Conservation (phyloP, 163 green algal genomes). For the Chlorella variabilis region DNA sequence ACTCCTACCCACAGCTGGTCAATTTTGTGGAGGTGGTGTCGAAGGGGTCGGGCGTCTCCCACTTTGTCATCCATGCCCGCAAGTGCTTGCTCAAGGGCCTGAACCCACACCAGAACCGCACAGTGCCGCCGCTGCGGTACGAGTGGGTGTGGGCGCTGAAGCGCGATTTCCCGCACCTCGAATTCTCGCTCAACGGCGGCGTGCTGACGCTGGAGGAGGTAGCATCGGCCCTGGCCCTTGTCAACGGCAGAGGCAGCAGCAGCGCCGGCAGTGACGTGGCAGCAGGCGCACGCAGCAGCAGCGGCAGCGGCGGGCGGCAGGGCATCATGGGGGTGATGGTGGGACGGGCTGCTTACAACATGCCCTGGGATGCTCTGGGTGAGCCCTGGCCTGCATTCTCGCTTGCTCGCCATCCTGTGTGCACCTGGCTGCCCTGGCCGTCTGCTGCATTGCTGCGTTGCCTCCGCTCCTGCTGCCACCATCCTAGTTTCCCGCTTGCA, state of each 20-base stretch:
- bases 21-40: slow-evolving; percentile 86
- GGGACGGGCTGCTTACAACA: slow-evolving; percentile 85
- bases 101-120: slow-evolving; percentile 94
- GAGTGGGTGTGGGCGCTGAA: slow-evolving; percentile 92
- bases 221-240: slow-evolving; percentile 25
- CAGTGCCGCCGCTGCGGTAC: slow-evolving; percentile 90
- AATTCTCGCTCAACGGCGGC: slow-evolving; percentile 95
- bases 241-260: slow-evolving; percentile 10
- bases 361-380: slow-evolving; percentile 84
- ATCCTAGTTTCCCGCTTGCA: too few species aligned
- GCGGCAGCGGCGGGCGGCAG: neutral
- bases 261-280: too few species aligned
- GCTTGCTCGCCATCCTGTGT: neutral
- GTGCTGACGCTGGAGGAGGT: slow-evolving; percentile 73
- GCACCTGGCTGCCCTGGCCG: neutral
- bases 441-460: neutral
- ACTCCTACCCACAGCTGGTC: slow-evolving; percentile 86
- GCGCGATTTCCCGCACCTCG: slow-evolving; percentile 93
- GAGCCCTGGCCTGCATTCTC: slow-evolving; percentile 33
- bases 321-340: slow-evolving; percentile 86
- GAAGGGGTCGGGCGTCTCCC: slow-evolving; percentile 63
- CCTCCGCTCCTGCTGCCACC: too few species aligned
- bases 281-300: too few species aligned
- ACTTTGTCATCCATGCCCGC: slow-evolving; percentile 96
- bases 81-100: slow-evolving; percentile 97